Base-by-base conservation (phyloP, 352 stramenopile species). In the Phytophthora hybrid region DNA sequence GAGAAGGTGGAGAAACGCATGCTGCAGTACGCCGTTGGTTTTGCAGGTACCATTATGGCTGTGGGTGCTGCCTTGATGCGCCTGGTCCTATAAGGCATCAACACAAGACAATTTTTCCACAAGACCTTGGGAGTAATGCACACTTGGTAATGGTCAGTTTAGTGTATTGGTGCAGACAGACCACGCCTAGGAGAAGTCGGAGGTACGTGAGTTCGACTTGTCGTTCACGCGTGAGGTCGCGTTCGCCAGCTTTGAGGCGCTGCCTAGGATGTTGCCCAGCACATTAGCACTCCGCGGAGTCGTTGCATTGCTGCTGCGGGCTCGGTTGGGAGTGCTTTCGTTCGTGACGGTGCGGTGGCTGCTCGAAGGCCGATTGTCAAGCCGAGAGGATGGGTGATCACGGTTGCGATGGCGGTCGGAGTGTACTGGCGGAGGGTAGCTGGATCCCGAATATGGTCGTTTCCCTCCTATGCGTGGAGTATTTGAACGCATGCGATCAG, bases 1-100 rank as follows among this genome's bases (percentile, higher is more conserved):
- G 90, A 97, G 71, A 94, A 92, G 57, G 89, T 96, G 14, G 89
- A 97, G 78, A 97, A 96, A 76, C 87, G 90, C 34, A 95, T 97
- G 79, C 81, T 97, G 9, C 89, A 97, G 73, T 97, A 97, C 69
- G 88, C 84, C 0, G 87, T 96, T 9, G 90, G 89, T 79, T 97
- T 97, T 69, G 88, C 88, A 3, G 87, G 90, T 76, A 95, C 90
- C 41, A 95, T 97, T 64, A 94, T 95, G 87, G 89, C 89, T 21
- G 89, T 96, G 41, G 89, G 89, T 26, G 87, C 89, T 9, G 87
- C 87, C 46, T 79, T 96, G 66, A 79, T 87, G 71, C 87, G 89
- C 49, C 73, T 96, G 18, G 81, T 96, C 57, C 70, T 96, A 63
- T 96, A 87, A 73, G 21, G 16, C n/a, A 53, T 54, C 19, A 51